Evolutionary conservation across 345 rosid species (phyloP).

Genomic region (Moricandia moricandioides): DNA sequence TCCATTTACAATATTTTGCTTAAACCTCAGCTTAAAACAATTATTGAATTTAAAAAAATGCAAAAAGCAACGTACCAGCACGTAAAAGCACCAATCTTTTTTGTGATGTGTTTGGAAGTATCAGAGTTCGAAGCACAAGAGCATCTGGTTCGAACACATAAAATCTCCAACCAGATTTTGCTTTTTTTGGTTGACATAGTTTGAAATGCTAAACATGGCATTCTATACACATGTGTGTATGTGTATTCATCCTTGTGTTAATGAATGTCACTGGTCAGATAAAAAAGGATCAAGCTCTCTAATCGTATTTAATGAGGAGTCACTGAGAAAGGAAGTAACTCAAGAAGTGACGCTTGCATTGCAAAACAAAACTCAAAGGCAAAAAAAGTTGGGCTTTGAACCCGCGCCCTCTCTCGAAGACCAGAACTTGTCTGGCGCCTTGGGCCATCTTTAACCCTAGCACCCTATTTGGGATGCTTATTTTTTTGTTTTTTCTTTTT

Average conservation of each 20-base stretch:
- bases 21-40: no score
- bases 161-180: not conserved
- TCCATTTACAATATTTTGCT: no score
- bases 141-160: not conserved
- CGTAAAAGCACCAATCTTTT: no score
- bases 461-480: no score
- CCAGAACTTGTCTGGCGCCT: slow-evolving; percentile 89
- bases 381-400: slow-evolving; percentile 40
- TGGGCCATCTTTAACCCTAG: no score
- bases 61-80: no score
- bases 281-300: not conserved
- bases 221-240: no score
- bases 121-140: not conserved
- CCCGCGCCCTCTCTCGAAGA: slow-evolving; percentile 47
- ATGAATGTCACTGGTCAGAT: not conserved
- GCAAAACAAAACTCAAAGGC: not conserved
- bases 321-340: not conserved
- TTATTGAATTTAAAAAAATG: no score
- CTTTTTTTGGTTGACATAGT: not conserved
- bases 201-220: no score
- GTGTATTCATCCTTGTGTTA: no score
- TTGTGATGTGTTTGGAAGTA: not conserved
- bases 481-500: no score
- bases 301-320: not conserved
- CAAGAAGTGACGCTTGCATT: not conserved